phyloP scores from a whole-genome alignment of 805 yeast species.

The Yarrowia deformans region DNA sequence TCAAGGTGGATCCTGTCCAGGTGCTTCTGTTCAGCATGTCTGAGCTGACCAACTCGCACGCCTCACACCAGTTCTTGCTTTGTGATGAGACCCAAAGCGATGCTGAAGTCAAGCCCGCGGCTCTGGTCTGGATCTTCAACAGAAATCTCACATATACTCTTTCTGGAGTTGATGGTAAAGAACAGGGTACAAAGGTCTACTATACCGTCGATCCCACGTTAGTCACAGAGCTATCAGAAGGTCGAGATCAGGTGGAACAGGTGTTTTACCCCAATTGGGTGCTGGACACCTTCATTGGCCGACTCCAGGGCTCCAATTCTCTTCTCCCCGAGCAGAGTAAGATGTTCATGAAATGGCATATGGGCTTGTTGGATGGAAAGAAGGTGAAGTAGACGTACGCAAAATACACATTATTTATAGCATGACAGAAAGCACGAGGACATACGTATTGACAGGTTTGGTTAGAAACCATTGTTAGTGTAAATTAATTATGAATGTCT shows the following conservation, averaged over 20 bases:
- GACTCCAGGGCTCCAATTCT: constrained; percentile 48
- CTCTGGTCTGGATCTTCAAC: constrained; percentile 35
- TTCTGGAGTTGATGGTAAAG: constrained; percentile 59
- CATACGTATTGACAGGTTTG: no score
- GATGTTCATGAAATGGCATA: constrained; percentile 47
- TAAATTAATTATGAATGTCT: background rate
- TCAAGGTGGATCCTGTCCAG: constrained; percentile 13
- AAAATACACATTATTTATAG: constrained; percentile 7
- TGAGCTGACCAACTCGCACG: constrained; percentile 34
- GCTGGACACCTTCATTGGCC: constrained; percentile 47
- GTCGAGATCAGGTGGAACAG: constrained; percentile 55
- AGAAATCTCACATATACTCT: constrained; percentile 18
- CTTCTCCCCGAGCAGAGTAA: constrained; percentile 51
- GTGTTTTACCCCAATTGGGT: constrained; percentile 51
- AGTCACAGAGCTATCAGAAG: constrained; percentile 47
- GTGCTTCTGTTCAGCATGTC: constrained; percentile 19
- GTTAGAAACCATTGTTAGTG: constrained; percentile 4
- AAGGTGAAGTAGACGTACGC: background rate
- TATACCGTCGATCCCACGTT: constrained; percentile 51
- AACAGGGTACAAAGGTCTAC: constrained; percentile 57
- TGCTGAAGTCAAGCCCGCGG: background rate
- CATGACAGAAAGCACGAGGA: background rate
- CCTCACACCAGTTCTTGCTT: constrained; percentile 29
- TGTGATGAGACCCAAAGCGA: constrained; percentile 27
- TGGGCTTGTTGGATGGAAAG: constrained; percentile 46